Evolutionary conservation across 1,284 basidiomycete species (phyloP), one percentile per base, ranked within the genome.

Genomic region (Uromyces viciae-fabae): DNA sequence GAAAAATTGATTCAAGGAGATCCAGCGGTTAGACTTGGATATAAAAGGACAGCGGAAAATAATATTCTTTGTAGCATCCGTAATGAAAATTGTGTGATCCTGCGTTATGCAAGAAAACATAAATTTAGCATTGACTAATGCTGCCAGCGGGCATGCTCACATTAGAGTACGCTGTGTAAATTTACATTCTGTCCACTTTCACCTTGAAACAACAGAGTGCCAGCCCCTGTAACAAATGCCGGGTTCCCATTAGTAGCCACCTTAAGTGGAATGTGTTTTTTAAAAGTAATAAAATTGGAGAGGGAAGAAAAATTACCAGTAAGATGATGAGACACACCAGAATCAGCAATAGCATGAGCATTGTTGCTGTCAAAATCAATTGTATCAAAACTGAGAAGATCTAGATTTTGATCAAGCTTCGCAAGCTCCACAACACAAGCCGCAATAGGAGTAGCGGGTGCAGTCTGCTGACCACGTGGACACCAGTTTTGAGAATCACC

Each of bases 321-420:
- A 19, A 72, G 31, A n/a, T 72, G 68, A 33, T 72, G 68, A 7
- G 66, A 43, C 14, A 38, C 66, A 43, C 66, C 66, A n/a, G 66
- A 40, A 69, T n/a, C n/a, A n/a, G n/a, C 28, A 8, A 72, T 54
- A 3, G 68, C 25, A 31, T 25, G 28, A 15, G 43, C 42, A 4
- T 28, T 33, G 9, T n/a, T 14, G 3, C 5, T 38, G 7, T 14
- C 56, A 3, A 17, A 25, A 25, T 7, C 4, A 31, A 60, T 19
- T 11, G 28, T 25, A 9, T 31, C 56, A 31, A 60, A 60, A 28
- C n/a, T 5, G 7, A 56, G 4, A 19, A n/a, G 22, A 5, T 5
- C 52, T 4, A 56, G 52, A 28, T 56, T 28, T 8, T 56, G 7
- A 28, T 5, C 5, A 7, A 56, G 22, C 4, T 56, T 28, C 5